phyloP scores from a whole-genome alignment of 2,329 filamentous ascomycete species.

The Sarocladium oryzae region DNA sequence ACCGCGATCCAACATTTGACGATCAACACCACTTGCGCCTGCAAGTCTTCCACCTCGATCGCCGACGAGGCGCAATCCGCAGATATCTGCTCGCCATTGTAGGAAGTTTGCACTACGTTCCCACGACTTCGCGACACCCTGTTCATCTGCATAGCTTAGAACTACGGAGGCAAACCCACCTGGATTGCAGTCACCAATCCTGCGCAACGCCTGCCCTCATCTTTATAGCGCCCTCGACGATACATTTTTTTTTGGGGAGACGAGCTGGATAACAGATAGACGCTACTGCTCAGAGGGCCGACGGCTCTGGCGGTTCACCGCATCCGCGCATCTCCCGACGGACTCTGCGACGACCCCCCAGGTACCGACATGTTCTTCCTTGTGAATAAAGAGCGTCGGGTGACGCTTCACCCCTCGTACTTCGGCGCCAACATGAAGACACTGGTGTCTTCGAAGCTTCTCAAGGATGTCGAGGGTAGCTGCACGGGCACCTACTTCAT shows the following conservation, averaged over 20 bases:
- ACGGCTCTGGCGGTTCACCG: not conserved
- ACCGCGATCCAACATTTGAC: not conserved
- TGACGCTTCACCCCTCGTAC: slow-evolving; percentile 93
- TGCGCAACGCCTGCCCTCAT: too few relatives aligned
- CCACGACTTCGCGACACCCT: too few relatives aligned
- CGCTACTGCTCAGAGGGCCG: not conserved
- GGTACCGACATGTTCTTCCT: slow-evolving; percentile 83
- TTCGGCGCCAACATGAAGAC: slow-evolving; percentile 92
- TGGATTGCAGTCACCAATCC: too few relatives aligned
- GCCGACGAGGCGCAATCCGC: too few relatives aligned
- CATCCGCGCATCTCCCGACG: not conserved
- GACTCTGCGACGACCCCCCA: not conserved
- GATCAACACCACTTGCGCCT: not conserved
- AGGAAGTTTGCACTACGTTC: too few relatives aligned
- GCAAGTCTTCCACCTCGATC: not conserved
- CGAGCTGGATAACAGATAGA: not conserved
- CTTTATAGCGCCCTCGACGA: not conserved
- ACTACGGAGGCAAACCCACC: too few relatives aligned
- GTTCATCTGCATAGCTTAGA: too few relatives aligned
- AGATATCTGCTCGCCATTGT: too few relatives aligned
- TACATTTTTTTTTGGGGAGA: too few relatives aligned
- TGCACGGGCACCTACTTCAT: slow-evolving; percentile 97
- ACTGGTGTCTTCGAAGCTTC: slow-evolving; percentile 80
- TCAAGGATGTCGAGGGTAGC: slow-evolving; percentile 90
- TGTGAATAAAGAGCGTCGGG: slow-evolving; percentile 89